Percentiles rank a stretch among this genome's conserved stretches.
phyloP scores from a whole-genome alignment of 1,284 basidiomycete genomes.

The Sutorius eximius region DNA sequence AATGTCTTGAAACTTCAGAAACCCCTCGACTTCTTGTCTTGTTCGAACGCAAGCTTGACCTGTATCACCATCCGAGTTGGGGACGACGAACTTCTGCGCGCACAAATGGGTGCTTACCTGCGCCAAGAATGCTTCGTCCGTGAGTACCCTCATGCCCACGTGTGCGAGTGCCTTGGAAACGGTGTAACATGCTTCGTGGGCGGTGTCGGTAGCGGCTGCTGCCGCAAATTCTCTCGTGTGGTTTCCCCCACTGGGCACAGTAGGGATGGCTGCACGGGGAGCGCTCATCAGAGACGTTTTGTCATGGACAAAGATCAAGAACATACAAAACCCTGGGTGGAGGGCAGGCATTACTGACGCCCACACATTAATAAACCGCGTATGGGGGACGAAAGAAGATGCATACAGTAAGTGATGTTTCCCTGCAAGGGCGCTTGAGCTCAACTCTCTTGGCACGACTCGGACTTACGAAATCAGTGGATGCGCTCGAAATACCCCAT shows the following conservation, averaged over 20 bases:
- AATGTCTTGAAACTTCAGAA: neutral
- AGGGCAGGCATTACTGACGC: slow-evolving; percentile 45
- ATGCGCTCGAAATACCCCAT: slow-evolving; percentile 59
- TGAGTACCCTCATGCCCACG: slow-evolving; percentile 55
- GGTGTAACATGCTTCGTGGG: slow-evolving; percentile 57
- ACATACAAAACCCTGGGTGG: slow-evolving; percentile 49
- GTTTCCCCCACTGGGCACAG: slow-evolving; percentile 57
- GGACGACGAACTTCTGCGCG: neutral
- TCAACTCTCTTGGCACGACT: slow-evolving; percentile 7
- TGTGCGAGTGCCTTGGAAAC: slow-evolving; percentile 61
- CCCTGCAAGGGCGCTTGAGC: slow-evolving; percentile 42
- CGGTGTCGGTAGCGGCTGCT: slow-evolving; percentile 51
- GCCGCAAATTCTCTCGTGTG: slow-evolving; percentile 60
- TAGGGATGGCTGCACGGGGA: slow-evolving; percentile 50
- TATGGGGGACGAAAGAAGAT: neutral
- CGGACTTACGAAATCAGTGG: slow-evolving; percentile 60
- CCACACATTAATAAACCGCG: neutral
- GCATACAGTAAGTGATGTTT: slow-evolving; percentile 57
- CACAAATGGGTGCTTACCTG: slow-evolving; percentile 12
- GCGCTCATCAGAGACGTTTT: neutral
- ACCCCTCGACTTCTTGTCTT: slow-evolving; percentile 23
- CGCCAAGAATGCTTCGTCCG: slow-evolving; percentile 43
- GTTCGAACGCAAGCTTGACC: slow-evolving; percentile 31
- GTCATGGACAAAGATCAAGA: neutral
- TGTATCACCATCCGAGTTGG: neutral